phyloP scores from a whole-genome alignment of 495 filamentous ascomycete species.

The Tuber melanosporum region DNA sequence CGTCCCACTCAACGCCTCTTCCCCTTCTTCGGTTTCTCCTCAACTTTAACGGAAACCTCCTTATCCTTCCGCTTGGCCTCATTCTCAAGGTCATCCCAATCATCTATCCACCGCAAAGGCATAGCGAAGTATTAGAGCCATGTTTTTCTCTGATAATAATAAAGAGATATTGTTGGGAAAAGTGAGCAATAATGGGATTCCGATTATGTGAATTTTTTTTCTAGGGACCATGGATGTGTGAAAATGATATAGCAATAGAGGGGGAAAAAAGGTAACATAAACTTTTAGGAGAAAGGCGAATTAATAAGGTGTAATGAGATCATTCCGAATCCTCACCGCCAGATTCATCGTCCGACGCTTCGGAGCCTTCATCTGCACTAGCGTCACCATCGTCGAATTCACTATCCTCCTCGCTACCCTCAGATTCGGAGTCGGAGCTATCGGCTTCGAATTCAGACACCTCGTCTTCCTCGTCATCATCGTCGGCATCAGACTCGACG shows the following conservation, averaged over 20 bases:
- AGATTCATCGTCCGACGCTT: conserved; percentile 40
- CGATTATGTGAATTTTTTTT: background rate
- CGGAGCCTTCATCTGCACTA: conserved; percentile 51
- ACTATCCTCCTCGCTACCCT: conserved; percentile 76
- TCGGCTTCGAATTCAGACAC: conserved; percentile 86
- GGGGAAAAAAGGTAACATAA: background rate
- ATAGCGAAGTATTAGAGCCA: conserved; percentile 11
- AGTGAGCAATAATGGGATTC: background rate
- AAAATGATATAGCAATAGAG: background rate
- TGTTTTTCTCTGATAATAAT: conserved; percentile 23
- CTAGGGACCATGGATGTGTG: background rate
- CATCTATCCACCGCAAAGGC: conserved; percentile 31
- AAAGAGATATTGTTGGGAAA: background rate
- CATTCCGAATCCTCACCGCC: conserved; percentile 41
- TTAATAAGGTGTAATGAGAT: conserved; percentile 10
- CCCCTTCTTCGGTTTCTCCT: conserved; percentile 39
- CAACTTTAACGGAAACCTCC: conserved; percentile 29
- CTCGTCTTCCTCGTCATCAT: conserved; percentile 69
- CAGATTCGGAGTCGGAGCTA: conserved; percentile 71
- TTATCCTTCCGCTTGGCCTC: conserved; percentile 41
- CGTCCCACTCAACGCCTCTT: conserved; percentile 30
- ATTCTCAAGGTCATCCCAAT: conserved; percentile 42
- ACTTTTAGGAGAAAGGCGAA: background rate
- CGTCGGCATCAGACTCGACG: conserved; percentile 82
- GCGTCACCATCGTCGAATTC: conserved; percentile 74